phyloP scores from a whole-genome alignment of 1,284 basidiomycete genomes.

The Pseudozyma thailandica region DNA sequence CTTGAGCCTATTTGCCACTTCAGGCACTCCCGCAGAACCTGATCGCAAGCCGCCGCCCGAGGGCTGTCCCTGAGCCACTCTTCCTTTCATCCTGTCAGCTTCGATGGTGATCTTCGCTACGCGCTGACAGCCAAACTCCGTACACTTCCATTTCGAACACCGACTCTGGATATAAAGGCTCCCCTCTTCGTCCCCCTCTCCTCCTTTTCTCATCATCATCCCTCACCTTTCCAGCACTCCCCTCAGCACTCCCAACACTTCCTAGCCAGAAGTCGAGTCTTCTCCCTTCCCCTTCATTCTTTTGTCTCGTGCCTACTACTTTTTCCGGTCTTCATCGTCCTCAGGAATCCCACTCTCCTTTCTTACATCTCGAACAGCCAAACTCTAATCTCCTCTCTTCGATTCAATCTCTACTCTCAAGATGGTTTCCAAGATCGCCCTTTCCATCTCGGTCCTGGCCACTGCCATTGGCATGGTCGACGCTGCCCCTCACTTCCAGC shows the following conservation, averaged over 20 bases:
- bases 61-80: constrained; percentile 1
- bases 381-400: constrained; percentile 1
- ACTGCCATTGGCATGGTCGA: constrained; percentile 46
- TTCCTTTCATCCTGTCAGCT: background rate
- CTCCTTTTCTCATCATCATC: constrained; percentile 36
- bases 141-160: constrained; percentile 22
- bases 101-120: constrained; percentile 1
- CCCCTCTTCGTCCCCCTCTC: constrained; percentile 18
- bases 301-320: constrained; percentile 12
- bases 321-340: constrained; percentile 35
- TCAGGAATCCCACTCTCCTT: constrained; percentile 25
- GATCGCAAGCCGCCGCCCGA: no score
- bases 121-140: constrained; percentile 19
- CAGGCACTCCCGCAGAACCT: no score
- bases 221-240: constrained; percentile 17
- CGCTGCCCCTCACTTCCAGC: constrained; percentile 43
- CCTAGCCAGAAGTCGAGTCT: constrained; percentile 34
- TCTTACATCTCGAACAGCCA: constrained; percentile 4
- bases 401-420: constrained; percentile 7
- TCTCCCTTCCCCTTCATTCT: constrained; percentile 7
- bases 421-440: constrained; percentile 51
- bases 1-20: background rate
- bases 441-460: constrained; percentile 37
- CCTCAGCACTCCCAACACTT: constrained; percentile 29
- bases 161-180: constrained; percentile 31